phyloP scores from a whole-genome alignment of 257 asterid genomes.

The Solanum etuberosum region DNA sequence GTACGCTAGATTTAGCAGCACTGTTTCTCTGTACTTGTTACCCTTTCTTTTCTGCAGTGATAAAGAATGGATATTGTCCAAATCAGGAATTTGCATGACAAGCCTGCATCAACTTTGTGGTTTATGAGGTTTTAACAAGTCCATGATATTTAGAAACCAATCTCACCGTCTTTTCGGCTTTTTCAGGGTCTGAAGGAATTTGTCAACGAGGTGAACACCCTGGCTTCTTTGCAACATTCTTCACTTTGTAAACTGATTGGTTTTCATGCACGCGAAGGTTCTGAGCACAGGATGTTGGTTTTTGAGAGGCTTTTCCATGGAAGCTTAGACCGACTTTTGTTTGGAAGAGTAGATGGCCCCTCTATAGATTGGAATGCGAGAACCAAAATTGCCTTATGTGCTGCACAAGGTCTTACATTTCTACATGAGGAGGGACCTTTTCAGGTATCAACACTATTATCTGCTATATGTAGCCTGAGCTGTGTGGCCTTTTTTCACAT shows the following conservation, averaged over 20 bases:
- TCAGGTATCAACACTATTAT: conserved; percentile 38
- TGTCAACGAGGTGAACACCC: conserved; percentile 60
- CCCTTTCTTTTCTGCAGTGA: neutral
- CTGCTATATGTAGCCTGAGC: neutral
- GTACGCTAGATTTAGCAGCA: neutral
- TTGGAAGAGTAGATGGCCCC: conserved; percentile 88
- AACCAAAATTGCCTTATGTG: conserved; percentile 80
- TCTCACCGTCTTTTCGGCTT: neutral
- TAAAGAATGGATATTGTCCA: neutral
- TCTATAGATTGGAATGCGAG: conserved; percentile 94
- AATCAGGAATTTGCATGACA: neutral
- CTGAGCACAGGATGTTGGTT: conserved; percentile 75
- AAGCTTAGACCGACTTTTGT: conserved; percentile 74
- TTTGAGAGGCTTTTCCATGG: conserved; percentile 85
- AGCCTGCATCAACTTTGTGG: neutral
- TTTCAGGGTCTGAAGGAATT: conserved; percentile 81
- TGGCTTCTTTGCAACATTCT: conserved; percentile 76
- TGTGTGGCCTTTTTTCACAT: neutral
- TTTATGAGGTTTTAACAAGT: neutral
- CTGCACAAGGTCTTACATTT: conserved; percentile 86
- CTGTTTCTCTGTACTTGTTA: neutral
- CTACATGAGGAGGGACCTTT: conserved; percentile 96
- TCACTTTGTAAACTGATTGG: conserved; percentile 75
- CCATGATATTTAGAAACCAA: neutral
- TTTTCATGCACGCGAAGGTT: conserved; percentile 80